These are phyloP conservation scores for Pseudoscleropodium purum DNA, from an alignment of 225 moss, liverwort and hornwort genomes.

Conservation along the genomic window DNA sequence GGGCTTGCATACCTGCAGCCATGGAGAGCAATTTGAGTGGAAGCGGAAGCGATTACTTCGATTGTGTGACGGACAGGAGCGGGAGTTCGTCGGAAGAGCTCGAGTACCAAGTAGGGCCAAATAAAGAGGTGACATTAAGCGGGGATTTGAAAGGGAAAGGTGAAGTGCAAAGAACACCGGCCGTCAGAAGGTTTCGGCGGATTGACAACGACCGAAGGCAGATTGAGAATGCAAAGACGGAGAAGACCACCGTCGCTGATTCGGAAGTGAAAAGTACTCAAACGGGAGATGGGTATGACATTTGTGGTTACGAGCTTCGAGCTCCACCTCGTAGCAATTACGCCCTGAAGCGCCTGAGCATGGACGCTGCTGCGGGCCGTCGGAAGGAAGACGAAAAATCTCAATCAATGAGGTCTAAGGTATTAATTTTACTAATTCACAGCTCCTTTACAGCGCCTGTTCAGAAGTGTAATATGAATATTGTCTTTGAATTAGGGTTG, in stretches of 20 bases:
- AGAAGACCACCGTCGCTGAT: background rate
- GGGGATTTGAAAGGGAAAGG: background rate
- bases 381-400: constrained; percentile 3
- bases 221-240: background rate
- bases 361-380: background rate
- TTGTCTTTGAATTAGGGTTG: background rate
- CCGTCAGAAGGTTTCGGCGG: constrained; percentile 19
- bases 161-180: constrained; percentile 1
- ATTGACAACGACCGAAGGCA: background rate
- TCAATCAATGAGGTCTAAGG: constrained; percentile 21
- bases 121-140: background rate
- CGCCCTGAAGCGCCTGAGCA: constrained; percentile 20
- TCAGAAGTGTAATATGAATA: background rate
- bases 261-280: background rate
- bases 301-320: constrained; percentile 29
- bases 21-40: background rate
- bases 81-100: constrained; percentile 31
- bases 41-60: constrained; percentile 29
- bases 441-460: background rate
- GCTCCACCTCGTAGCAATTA: constrained; percentile 2
- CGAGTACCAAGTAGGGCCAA: background rate
- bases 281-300: constrained; percentile 2
- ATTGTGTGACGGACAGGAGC: constrained; percentile 25
- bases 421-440: background rate
- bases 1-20: background rate